Conservation (phyloP, 202 grass and related monocot species). For the Elaeis oleifera region DNA sequence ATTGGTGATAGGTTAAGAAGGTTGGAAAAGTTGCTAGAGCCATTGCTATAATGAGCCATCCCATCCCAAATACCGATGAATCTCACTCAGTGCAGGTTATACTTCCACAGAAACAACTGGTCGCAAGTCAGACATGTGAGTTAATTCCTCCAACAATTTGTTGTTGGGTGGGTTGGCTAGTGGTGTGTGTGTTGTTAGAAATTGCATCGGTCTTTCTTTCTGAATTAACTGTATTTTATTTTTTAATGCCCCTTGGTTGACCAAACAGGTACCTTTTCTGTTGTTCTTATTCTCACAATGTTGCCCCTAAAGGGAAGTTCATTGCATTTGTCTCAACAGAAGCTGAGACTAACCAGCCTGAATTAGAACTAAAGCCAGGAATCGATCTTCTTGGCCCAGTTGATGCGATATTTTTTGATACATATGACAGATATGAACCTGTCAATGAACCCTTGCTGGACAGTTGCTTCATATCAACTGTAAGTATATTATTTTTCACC, state of each 20-base stretch:
- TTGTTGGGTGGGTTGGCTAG: background rate
- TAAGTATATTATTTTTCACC: constrained; percentile 25
- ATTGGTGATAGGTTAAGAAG: constrained; percentile 50
- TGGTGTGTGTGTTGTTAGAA: background rate
- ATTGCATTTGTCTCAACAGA: constrained; percentile 90
- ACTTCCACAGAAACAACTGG: constrained; percentile 86
- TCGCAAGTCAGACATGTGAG: constrained; percentile 91
- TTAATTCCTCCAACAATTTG: constrained; percentile 13
- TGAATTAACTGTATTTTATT: background rate
- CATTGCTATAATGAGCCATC: constrained; percentile 94
- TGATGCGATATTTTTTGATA: constrained; percentile 76
- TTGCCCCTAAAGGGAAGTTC: constrained; percentile 85
- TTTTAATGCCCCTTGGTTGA: constrained; percentile 10
- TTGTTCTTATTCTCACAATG: constrained; percentile 87
- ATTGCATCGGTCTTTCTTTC: background rate
- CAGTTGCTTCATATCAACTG: constrained; percentile 81
- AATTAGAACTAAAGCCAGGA: constrained; percentile 64
- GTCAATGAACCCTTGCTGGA: constrained; percentile 55
- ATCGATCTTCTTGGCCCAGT: constrained; percentile 77
- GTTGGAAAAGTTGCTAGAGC: constrained; percentile 78
- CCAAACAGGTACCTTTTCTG: constrained; percentile 79
- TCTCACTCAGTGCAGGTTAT: constrained; percentile 90
- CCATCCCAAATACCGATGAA: constrained; percentile 67
- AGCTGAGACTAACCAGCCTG: constrained; percentile 67
- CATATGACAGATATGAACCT: constrained; percentile 77